Base-by-base conservation (phyloP, 164 flowering plant species). In the Liriodendron chinense region DNA sequence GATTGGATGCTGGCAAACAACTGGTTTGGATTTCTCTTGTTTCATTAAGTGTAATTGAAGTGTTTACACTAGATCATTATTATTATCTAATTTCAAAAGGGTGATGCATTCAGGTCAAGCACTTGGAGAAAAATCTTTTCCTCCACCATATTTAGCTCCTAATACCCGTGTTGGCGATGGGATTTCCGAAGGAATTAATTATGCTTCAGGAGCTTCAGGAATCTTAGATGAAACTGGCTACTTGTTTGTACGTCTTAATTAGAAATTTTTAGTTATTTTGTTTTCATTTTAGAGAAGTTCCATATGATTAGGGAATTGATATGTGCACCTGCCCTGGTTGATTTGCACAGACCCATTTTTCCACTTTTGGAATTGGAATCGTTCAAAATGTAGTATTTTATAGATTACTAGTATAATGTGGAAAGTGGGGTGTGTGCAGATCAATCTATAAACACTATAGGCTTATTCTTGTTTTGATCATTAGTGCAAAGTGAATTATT, bases 131-230 rank as follows among this genome's bases (percentile, higher is more conserved):
- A 80, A 64, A 65, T 76, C 88, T n/a, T 86, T 82, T 75, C 82
- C 91, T 71, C 89, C 87, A 56, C 92, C 93, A 0, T 87, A 80
- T 61, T 73, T 88, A 8, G 85, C 87, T 22, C 90, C 92, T 23
- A 81, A 77, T 22, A 73, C 84, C 64, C 53, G 59, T 56, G 59
- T 12, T 10, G 57, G 68, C 28, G 62, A 72, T 3, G 82, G 81
- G 9, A 71, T 80, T n/a, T 67, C 63, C 7, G 21, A 63, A 28
- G 96, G 93, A 67, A 64, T 87, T n/a, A 91, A 91, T 66, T 90
- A 87, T 63, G 92, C 93, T 13, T 91, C 96, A 9, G 92, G 93
- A 48, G 85, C 91, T 12, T 84, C 92, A 0, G 93, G 93, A 25
- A 87, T 91, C 59, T 80, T 91, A 59, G 80, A 87, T 18, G 80